Conservation (phyloP, 2,329 filamentous ascomycete species). For the Eutypella sp. region DNA sequence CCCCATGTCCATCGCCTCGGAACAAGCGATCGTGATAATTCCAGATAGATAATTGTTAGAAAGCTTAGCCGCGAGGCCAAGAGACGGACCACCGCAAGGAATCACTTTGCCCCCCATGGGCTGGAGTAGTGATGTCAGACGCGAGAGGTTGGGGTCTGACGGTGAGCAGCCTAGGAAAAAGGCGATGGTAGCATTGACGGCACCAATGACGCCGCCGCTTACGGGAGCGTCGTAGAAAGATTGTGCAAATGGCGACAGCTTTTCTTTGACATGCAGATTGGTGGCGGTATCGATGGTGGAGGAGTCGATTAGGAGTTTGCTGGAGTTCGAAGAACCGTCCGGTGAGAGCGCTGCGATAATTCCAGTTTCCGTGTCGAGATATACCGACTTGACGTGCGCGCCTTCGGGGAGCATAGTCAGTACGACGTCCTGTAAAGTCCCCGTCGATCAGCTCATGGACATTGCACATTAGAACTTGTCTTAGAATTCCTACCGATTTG, state of each 20-base stretch:
- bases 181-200: slow-evolving; percentile 27
- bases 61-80: slow-evolving; percentile 54
- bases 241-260: slow-evolving; percentile 8
- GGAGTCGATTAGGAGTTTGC: slow-evolving; percentile 60
- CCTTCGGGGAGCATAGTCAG: slow-evolving; percentile 67
- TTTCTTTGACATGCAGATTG: slow-evolving; percentile 10
- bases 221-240: slow-evolving; percentile 33
- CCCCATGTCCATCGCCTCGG: slow-evolving; percentile 57
- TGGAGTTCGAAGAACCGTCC: not conserved
- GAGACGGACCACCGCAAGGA: slow-evolving; percentile 49
- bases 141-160: slow-evolving; percentile 32
- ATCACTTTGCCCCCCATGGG: slow-evolving; percentile 51
- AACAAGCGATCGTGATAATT: slow-evolving; percentile 52
- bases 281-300: slow-evolving; percentile 68
- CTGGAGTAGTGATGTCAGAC: slow-evolving; percentile 37
- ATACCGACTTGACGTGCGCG: slow-evolving; percentile 63
- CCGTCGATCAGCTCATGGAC: not conserved
- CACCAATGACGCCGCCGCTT: slow-evolving; percentile 28
- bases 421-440: slow-evolving; percentile 49
- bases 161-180: slow-evolving; percentile 30
- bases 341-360: slow-evolving; percentile 37
- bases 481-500: slow-evolving; percentile 36
- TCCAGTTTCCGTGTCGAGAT: slow-evolving; percentile 36
- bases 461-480: not conserved
- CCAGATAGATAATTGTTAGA: slow-evolving; percentile 59